Evolutionary conservation across 2,329 filamentous ascomycete genomes (phyloP).

Genomic region (Paramyrothecium roridum): DNA sequence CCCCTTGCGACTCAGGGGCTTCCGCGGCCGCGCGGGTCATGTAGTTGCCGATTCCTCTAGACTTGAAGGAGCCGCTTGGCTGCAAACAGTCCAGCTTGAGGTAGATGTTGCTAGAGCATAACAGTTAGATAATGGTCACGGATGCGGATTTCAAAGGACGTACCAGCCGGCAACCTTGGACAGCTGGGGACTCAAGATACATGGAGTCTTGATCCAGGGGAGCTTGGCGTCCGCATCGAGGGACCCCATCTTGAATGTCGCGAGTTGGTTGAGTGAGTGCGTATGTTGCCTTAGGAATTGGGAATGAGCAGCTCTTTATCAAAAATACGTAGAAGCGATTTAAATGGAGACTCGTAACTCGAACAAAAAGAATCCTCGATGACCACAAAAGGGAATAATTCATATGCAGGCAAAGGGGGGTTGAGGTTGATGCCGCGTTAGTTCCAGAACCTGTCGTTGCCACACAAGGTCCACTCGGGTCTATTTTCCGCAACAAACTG

Average conservation of each 20-base stretch:
- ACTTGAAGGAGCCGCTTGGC: conserved; percentile 84
- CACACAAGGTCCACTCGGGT: no score
- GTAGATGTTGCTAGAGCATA: conserved; percentile 61
- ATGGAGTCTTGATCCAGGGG: conserved; percentile 71
- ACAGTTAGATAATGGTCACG: not conserved
- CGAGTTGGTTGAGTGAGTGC: not conserved
- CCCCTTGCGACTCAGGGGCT: conserved; percentile 20
- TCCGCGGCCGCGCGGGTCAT: conserved; percentile 43
- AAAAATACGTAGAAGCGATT: no score
- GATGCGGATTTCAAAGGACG: conserved; percentile 17
- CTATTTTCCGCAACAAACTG: no score
- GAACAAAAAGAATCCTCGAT: no score
- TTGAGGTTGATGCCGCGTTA: no score
- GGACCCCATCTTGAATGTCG: conserved; percentile 34
- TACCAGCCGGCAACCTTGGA: conserved; percentile 72
- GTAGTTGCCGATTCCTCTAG: conserved; percentile 70
- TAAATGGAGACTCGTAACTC: no score
- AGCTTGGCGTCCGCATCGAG: conserved; percentile 32
- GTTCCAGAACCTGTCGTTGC: no score
- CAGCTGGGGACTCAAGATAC: conserved; percentile 63
- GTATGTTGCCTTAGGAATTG: no score
- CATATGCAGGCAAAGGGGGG: no score
- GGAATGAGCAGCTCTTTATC: not conserved
- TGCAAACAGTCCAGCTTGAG: conserved; percentile 85
- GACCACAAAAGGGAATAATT: no score